phyloP scores from a whole-genome alignment of 2,329 filamentous ascomycete species.

The Onygena corvina region DNA sequence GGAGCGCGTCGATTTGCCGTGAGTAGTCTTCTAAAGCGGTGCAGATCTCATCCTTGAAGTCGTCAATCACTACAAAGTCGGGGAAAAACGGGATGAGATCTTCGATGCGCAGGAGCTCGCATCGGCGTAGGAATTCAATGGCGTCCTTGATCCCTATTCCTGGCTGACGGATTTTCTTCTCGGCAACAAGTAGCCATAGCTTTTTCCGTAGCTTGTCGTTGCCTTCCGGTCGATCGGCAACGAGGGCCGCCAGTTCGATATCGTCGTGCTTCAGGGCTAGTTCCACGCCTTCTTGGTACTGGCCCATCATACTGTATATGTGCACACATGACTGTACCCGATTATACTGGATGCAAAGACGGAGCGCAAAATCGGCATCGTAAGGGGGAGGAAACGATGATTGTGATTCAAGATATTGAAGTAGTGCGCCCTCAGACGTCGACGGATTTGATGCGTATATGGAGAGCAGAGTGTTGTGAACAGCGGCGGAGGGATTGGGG shows the following conservation, averaged over 20 bases:
- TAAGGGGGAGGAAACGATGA: slow-evolving; percentile 74
- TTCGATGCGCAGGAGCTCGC: slow-evolving; percentile 85
- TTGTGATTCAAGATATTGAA: slow-evolving; percentile 83
- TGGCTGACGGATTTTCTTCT: slow-evolving; percentile 73
- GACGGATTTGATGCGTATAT: slow-evolving; percentile 84
- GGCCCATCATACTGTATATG: slow-evolving; percentile 93
- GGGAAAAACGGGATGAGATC: slow-evolving; percentile 97
- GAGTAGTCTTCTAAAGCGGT: slow-evolving; percentile 85
- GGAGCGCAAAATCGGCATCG: slow-evolving; percentile 90
- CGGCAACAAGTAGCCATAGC: slow-evolving; percentile 88
- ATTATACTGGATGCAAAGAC: slow-evolving; percentile 87
- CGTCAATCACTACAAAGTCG: slow-evolving; percentile 95
- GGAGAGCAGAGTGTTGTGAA: slow-evolving; percentile 94
- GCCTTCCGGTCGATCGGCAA: slow-evolving; percentile 71
- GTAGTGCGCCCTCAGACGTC: slow-evolving; percentile 68
- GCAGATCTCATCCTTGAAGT: slow-evolving; percentile 98
- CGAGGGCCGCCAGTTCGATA: slow-evolving; percentile 75
- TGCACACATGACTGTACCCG: slow-evolving; percentile 90
- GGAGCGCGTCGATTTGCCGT: slow-evolving; percentile 74
- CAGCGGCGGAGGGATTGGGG: slow-evolving; percentile 66
- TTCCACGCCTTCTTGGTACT: slow-evolving; percentile 86
- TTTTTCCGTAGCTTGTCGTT: slow-evolving; percentile 76
- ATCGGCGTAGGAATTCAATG: slow-evolving; percentile 84
- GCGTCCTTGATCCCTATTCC: slow-evolving; percentile 81
- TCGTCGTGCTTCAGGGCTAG: slow-evolving; percentile 81